Conservation (phyloP, 2,329 filamentous ascomycete genomes). For the Alternaria longipes region DNA sequence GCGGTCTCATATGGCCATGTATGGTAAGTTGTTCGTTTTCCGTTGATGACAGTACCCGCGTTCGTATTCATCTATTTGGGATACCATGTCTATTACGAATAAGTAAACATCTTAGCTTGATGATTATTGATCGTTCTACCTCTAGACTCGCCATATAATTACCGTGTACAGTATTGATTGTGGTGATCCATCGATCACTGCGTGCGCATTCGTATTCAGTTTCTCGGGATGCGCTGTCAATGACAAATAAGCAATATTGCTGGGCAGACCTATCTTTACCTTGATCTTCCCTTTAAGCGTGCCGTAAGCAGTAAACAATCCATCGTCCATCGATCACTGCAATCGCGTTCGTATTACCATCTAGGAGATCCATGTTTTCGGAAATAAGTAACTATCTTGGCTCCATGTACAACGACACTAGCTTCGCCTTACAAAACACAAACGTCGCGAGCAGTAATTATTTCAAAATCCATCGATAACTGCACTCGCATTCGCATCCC, state of each 20-base stretch:
- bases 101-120: neutral
- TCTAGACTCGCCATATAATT: neutral
- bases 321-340: neutral
- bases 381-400: neutral
- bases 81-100: neutral
- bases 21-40: neutral
- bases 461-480: neutral
- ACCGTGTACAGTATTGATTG: neutral
- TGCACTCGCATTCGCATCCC: neutral
- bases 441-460: neutral
- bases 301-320: neutral
- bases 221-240: neutral
- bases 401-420: neutral
- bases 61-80: neutral
- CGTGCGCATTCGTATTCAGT: neutral
- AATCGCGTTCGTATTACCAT: neutral
- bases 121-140: neutral
- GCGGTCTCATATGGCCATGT: neutral
- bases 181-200: neutral
- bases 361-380: neutral
- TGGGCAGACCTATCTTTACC: neutral
- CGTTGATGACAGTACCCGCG: neutral
- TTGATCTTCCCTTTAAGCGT: neutral
- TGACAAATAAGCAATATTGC: neutral
- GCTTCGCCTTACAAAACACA: neutral